Evolutionary conservation across 2,329 filamentous ascomycete species (phyloP).

Genomic region (Phaeoacremonium minimum): DNA sequence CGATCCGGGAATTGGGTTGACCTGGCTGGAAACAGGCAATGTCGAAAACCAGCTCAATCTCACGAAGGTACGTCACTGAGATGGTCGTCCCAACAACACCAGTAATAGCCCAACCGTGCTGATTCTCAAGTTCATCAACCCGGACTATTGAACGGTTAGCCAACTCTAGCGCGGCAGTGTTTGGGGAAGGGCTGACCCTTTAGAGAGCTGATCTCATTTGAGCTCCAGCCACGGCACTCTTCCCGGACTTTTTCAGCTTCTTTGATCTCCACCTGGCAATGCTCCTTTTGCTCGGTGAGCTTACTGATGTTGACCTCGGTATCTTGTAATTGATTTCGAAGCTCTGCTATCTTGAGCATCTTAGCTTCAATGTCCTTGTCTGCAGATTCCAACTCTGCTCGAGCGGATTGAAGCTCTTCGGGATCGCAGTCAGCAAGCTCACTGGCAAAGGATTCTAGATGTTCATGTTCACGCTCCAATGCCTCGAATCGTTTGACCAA

Average conservation of each 20-base stretch:
- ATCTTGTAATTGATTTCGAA: conserved; percentile 63
- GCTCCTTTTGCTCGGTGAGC: conserved; percentile 61
- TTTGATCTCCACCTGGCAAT: conserved; percentile 69
- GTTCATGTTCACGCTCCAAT: conserved; percentile 60
- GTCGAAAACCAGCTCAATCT: conserved; percentile 72
- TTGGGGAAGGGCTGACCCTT: conserved; percentile 57
- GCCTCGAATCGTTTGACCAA: conserved; percentile 56
- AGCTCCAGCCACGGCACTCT: conserved; percentile 85
- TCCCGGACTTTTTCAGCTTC: conserved; percentile 81
- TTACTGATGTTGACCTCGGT: conserved; percentile 62
- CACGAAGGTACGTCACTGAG: conserved; percentile 70
- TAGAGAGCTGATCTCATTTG: conserved; percentile 72
- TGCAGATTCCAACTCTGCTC: conserved; percentile 60
- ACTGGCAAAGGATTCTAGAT: conserved; percentile 66
- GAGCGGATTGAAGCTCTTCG: conserved; percentile 68
- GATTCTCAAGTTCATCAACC: conserved; percentile 60
- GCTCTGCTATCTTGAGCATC: conserved; percentile 59
- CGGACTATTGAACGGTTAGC: conserved; percentile 41
- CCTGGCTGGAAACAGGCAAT: conserved; percentile 52
- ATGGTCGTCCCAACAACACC: conserved; percentile 57
- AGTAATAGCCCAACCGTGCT: conserved; percentile 68
- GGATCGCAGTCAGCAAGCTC: conserved; percentile 79
- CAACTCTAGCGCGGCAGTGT: no score
- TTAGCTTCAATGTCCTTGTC: conserved; percentile 69
- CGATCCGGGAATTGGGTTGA: conserved; percentile 51